Base-by-base conservation (phyloP, 176 grass and related monocot species). In the Cocos nucifera region DNA sequence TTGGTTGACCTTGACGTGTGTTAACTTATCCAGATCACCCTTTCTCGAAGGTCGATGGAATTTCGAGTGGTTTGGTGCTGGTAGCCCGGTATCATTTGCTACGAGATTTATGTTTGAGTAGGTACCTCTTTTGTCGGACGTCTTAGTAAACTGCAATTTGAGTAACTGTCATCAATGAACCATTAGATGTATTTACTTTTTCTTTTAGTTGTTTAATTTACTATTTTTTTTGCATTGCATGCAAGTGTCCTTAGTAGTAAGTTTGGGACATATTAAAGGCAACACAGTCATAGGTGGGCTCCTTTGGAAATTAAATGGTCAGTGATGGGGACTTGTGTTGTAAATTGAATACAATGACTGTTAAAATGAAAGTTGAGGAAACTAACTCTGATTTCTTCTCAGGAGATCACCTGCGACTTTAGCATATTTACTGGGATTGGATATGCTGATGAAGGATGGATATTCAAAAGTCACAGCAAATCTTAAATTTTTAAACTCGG, bases 41-140 rank as follows among this genome's bases (percentile, higher is more conserved):
- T 98, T 80, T 74, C 70, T 98, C 39, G 93, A 98, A 76, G 93
- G 93, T 61, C 82, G 76, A 51, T 98, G 93, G 93, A 98, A 81
- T 50, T 86, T 98, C 59, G 84, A 98, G 54, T 98, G 93, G 93
- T 85, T 98, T 65, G 82, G 81, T 69, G 84, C 89, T 60, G 81
- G 77, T 63, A 98, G 84, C 70, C 84, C 87, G 58, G 93, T 79
- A 81, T 76, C 81, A 52, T 92, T 98, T 67, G 75, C 78, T 1
- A 73, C 81, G 54, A 81, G 73, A 17, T 48, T 89, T 77, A 54
- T 98, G 71, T 92, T 98, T 71, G 84, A 98, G 93, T 98, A 92
- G 62, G 87, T 60, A 60, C 52, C 75, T 77, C 49, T 21, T 73
- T 59, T 6, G 21, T 63, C 44, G 49, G 64, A 62, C 17, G 61